Base-by-base conservation (phyloP, 176 grass and related monocot genomes). In the Musa itinerans region DNA sequence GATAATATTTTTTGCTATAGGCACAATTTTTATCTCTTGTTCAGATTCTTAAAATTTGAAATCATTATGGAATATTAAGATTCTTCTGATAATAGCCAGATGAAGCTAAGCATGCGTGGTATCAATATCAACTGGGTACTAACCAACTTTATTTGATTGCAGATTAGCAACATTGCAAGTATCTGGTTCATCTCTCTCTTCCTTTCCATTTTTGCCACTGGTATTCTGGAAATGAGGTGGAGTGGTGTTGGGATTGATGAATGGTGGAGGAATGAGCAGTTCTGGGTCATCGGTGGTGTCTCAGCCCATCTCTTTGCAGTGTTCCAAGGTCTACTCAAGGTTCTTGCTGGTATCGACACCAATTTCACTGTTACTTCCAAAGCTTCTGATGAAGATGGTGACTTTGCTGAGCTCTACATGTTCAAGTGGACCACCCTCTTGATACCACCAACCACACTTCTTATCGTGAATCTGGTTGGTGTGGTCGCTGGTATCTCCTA, bases 391-490 rank as follows among this genome's bases (percentile, higher is more conserved):
- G 72, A 74, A 74, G 72, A 74, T 27, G 72, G 72, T 34, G 72
- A 74, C 72, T 74, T 74, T 57, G 72, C 72, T 29, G 72, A 74
- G 52, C 72, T 74, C 72, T 74, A 74, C 54, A 58, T 74, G 72
- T 74, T 74, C 72, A 74, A 74, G 23, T 74, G 72, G 72, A 74
- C 72, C 10, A 74, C 72, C n/a, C 72, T 74, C 57, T 74, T 74
- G 72, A 74, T 74, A 57, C 72, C 72, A 56, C 72, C 72, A 27
- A 74, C 72, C 23, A 74, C 72, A 13, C 72, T 74, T 58, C 72
- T 74, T 13, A 57, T 74, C 26, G 54, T 74, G 19, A 74, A 74
- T 21, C 26, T 74, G 52, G 72, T 74, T 0, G 72, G 72, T 14
- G 72, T 74, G 22, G 72, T 74, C 15, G 72, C 72, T 16, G 72